Evolutionary conservation across 1,284 basidiomycete genomes (phyloP), one percentile per base, ranked within the genome.

Genomic region (Tylopilus sp.): DNA sequence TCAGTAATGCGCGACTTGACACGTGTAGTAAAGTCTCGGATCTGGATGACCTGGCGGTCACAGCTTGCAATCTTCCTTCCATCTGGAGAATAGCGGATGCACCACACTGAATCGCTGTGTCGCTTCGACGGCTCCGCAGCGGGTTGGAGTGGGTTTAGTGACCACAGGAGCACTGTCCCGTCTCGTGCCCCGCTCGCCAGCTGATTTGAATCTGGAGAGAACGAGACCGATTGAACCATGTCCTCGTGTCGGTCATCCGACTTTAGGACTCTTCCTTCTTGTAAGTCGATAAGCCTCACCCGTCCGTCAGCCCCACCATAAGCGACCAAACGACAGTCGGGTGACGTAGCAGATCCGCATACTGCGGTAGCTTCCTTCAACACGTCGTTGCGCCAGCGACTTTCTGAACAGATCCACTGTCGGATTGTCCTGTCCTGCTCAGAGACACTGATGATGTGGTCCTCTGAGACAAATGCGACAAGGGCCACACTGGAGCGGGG

Each of bases 81-180:
- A 26, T 74, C 62, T 0, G 68, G 72, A 6, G 72, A 73, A 54
- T 68, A 72, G 32, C 62, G 63, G 22, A 73, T 29, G 26, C 61
- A 70, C 72, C 74, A 73, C 32, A 76, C 61, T 6, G 61, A 2
- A 26, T 70, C 72, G 16, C 1, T 52, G 52, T 74, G 64, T 4
- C 63, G 63, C 19, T 53, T n/a, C 6, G 74, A 58, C 4, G 72
- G 72, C 47, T 58, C 64, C 13, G 62, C 55, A 8, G 65, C n/a
- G 39, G 26, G 55, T 51, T 58, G 26, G 52, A 73, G 70, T 12
- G 57, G 52, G 4, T 47, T 15, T 0, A 60, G 29, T 19, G 65
- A 66, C 74, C 72, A 80, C 72, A 60, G 72, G 79, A 51, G 6
- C 47, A 73, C 58, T 8, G 54, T 57, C 62, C 74, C 72, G 16